Percentiles rank a stretch among this genome's conserved stretches.
phyloP scores from a whole-genome alignment of 1,284 basidiomycete species.

The Cutaneotrichosporon sp. region DNA sequence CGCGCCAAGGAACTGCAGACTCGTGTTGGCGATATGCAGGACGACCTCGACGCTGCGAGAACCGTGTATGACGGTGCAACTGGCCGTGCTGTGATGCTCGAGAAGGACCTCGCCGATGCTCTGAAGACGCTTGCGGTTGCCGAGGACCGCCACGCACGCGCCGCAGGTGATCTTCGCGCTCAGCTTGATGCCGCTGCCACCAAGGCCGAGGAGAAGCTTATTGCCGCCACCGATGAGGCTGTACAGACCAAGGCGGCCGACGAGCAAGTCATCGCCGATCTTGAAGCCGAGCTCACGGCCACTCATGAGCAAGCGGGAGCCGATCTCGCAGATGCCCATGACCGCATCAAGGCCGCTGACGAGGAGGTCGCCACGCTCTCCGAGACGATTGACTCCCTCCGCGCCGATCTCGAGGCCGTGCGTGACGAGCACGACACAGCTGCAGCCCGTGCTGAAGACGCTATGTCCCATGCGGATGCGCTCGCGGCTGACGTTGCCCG shows the following conservation, averaged over 20 bases:
- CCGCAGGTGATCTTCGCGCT: slow-evolving; percentile 5
- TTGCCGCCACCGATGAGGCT: not conserved
- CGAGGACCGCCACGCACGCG: not conserved
- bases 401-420: not conserved
- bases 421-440: slow-evolving; percentile 7
- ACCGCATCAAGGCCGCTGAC: not conserved
- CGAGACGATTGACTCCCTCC: not conserved
- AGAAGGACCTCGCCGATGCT: slow-evolving; percentile 3
- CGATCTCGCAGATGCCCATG: slow-evolving; percentile 4
- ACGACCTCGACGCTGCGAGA: slow-evolving; percentile 58
- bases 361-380: slow-evolving; percentile 3
- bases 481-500: slow-evolving; percentile 67
- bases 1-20: not conserved
- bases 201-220: slow-evolving; percentile 5
- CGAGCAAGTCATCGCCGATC: slow-evolving; percentile 1
- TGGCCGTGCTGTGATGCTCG: not conserved
- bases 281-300: slow-evolving; percentile 71
- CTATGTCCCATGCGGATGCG: not conserved
- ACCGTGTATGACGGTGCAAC: not conserved
- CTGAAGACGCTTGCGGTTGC: not conserved
- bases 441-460: not conserved
- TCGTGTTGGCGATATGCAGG: slow-evolving; percentile 76
- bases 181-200: not conserved
- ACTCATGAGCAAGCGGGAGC: not conserved
- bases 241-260: not conserved